Base-by-base conservation (phyloP, 108 stramenopile genomes). In the Mediolabrus comicus region DNA sequence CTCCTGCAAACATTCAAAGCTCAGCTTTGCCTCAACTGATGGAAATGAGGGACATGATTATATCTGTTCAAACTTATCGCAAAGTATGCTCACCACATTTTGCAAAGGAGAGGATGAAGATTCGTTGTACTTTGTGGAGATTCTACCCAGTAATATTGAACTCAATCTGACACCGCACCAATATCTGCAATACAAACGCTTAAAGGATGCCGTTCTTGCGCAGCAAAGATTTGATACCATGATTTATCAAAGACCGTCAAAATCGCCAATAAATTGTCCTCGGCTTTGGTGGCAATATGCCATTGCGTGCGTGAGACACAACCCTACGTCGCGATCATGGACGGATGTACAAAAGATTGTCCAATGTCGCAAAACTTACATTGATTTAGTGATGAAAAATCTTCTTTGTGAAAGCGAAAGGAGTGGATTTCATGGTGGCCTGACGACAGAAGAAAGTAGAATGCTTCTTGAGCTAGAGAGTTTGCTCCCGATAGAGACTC, bases 191-290 rank as follows among this genome's bases (percentile, higher is more conserved):
- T 90, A 90, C 38, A 72, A 77, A 55, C 84, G 75, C 35, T 62
- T 92, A 34, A 77, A 85, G 56, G 75, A 74, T 66, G 86, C 87
- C 38, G 86, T 92, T 71, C 67, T 87, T 13, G 81, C 86, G 4
- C 92, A 92, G 72, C 85, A 81, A 65, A 80, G 88, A 14, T 89
- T 90, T 68, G 92, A 92, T 67, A 92, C 92, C 17, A 92, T 92
- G 92, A 54, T 89, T 3, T 80, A 83, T 25, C 86, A 88, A 62
- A 76, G 87, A 39, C 92, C 92, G 6, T 25, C 51, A 13, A 67
- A 62, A 36, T 64, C 62, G 13, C 84, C 87, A 19, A 27, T 59
- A 2, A 56, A 74, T 13, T 67, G 80, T 56, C 84, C 92, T 28
- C 52, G 71, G 55, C 65, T 68, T 25, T 92, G 92, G 92, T 92